These are phyloP conservation scores for Breviolum minutum DNA, from an alignment of 73 alveolate species.

Conservation along the genomic window DNA sequence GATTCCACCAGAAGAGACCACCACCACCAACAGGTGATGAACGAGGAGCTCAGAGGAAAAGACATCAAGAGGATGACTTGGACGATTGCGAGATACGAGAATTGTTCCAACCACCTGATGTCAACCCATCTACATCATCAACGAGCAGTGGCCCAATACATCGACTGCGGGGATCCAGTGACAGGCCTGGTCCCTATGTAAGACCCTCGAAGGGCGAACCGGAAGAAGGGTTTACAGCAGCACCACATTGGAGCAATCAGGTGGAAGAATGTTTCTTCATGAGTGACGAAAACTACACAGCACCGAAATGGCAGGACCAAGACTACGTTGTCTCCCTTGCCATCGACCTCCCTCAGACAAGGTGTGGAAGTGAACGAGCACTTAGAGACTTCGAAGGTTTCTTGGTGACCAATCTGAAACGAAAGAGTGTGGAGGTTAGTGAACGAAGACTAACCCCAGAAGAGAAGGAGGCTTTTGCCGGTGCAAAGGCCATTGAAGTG, in stretches of 20 bases:
- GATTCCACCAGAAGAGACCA: too few species aligned
- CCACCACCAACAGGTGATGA: too few species aligned
- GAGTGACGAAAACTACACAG: neutral
- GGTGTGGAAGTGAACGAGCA: neutral
- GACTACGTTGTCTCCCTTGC: neutral
- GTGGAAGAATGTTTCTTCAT: neutral
- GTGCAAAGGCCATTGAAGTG: neutral
- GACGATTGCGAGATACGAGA: too few species aligned
- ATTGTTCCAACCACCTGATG: too few species aligned
- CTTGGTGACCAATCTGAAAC: neutral
- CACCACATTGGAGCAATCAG: neutral
- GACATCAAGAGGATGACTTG: too few species aligned
- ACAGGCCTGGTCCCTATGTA: neutral
- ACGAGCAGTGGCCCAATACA: too few species aligned
- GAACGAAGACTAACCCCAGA: neutral
- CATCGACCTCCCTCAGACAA: neutral
- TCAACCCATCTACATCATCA: too few species aligned
- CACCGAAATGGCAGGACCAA: neutral
- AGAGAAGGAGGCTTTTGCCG: neutral
- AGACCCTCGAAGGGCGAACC: neutral
- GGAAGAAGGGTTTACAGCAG: neutral
- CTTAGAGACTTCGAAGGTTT: neutral
- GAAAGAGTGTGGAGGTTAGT: neutral
- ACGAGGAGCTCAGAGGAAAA: too few species aligned
- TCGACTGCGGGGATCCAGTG: too few species aligned